Evolutionary conservation across 441 rosid species (phyloP).

Genomic region (Corymbia calophylla): DNA sequence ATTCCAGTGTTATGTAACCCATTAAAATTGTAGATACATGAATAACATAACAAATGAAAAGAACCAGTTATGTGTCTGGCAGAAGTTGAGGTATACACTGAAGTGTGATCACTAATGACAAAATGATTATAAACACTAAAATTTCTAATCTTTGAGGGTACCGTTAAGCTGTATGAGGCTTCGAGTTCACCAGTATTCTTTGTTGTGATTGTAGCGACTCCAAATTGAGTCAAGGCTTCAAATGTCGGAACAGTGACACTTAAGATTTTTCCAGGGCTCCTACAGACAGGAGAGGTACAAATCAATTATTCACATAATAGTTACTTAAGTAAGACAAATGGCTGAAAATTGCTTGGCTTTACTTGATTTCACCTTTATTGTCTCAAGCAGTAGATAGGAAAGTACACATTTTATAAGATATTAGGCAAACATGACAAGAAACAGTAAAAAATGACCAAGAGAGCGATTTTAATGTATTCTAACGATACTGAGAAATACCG

Average conservation of each 20-base stretch:
- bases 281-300: background rate
- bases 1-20: background rate
- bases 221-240: slow-evolving; percentile 85
- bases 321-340: background rate
- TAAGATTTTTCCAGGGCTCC: slow-evolving; percentile 91
- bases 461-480: background rate
- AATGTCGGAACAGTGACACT: slow-evolving; percentile 67
- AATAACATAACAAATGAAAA: background rate
- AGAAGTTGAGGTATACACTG: background rate
- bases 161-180: slow-evolving; percentile 94
- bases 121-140: background rate
- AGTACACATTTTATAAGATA: background rate
- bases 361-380: background rate
- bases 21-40: background rate
- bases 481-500: background rate
- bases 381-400: background rate
- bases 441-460: background rate
- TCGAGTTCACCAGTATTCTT: slow-evolving; percentile 80
- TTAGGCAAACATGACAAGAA: background rate
- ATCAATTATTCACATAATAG: background rate
- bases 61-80: background rate
- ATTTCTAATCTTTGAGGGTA: slow-evolving; percentile 8
- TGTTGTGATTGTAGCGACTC: slow-evolving; percentile 68
- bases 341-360: background rate
- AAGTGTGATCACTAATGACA: background rate